Evolutionary conservation across 2,329 filamentous ascomycete genomes (phyloP).

Genomic region (Colletotrichum melonis): DNA sequence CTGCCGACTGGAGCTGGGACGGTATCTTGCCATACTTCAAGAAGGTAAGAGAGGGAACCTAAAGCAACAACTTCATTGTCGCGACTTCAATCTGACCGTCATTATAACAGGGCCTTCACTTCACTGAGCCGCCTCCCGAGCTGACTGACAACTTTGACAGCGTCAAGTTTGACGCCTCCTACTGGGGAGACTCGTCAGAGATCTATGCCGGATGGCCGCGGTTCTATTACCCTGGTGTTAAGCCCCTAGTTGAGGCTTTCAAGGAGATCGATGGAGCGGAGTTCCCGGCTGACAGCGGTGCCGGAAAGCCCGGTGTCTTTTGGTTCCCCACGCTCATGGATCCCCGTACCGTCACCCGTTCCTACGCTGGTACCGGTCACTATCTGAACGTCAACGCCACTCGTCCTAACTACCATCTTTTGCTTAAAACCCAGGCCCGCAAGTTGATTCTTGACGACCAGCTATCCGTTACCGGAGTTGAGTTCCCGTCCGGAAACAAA

Average conservation of each 20-base stretch:
- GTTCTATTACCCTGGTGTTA: conserved; percentile 50
- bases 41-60: conserved; percentile 45
- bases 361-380: conserved; percentile 53
- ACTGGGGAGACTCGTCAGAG: conserved; percentile 50
- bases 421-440: conserved; percentile 47
- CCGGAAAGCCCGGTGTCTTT: conserved; percentile 52
- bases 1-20: conserved; percentile 48
- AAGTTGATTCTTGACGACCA: conserved; percentile 45
- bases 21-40: conserved; percentile 55
- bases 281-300: conserved; percentile 52
- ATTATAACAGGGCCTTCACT: conserved; percentile 15
- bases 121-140: conserved; percentile 30
- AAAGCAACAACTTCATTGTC: neutral
- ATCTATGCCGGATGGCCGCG: conserved; percentile 52
- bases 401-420: conserved; percentile 47
- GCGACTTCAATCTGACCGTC: neutral
- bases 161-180: conserved; percentile 47
- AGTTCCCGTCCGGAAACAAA: conserved; percentile 37
- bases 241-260: conserved; percentile 48
- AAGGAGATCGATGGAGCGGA: conserved; percentile 50
- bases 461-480: conserved; percentile 47
- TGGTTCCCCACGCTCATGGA: conserved; percentile 57
- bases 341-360: conserved; percentile 47
- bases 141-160: conserved; percentile 39
- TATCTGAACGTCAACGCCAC: conserved; percentile 42